Evolutionary conservation across 208 protist genomes (phyloP), one percentile per base, ranked within the genome.

Genomic region (Trypanosomatidae sp.): DNA sequence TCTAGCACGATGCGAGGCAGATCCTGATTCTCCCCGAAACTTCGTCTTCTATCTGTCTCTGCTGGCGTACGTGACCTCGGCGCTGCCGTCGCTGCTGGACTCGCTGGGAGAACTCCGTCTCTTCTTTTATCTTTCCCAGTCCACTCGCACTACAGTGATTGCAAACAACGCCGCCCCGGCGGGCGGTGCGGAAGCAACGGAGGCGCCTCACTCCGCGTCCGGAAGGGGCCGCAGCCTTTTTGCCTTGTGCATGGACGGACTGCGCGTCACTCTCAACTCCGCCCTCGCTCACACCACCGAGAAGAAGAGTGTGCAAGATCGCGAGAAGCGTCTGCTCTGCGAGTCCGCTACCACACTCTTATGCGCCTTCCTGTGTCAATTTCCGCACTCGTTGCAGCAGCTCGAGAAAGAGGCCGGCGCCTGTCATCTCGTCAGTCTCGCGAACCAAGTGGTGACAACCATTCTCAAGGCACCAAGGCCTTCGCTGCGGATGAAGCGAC

Each of bases 41-140:
- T 80, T 76, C 30, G 2, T 76, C 19, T 80, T 80, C n/a, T 80
- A 76, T 28, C 76, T 80, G 9, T 75, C 76, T 15, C 56, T 80
- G 2, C 55, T 80, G 19, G 76, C 76, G 1, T 80, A 80, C 43
- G 58, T 76, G 28, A 74, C 76, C 13, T 71, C 76, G 22, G 76
- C 76, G n/a, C 66, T 80, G 25, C 76, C 76, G 44, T 59, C 69
- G 28, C 64, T 76, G 33, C 70, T 80, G 9, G 36, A 41, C 58
- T 76, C 70, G 3, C 59, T 80, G 15, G 65, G 52, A 22, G 76
- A 75, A 67, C 65, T 80, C 56, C 64, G 52, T 12, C 59, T 66
- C 4, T 80, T 80, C 56, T 76, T 80, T 15, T 33, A 62, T 17
- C 50, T 80, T 9, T 30, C 75, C 12, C 22, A 30, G 62, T 47